Percentiles rank a stretch among this genome's conserved stretches.
phyloP scores from a whole-genome alignment of 148 eudicot species.

The Vaccinium macrocarpon region DNA sequence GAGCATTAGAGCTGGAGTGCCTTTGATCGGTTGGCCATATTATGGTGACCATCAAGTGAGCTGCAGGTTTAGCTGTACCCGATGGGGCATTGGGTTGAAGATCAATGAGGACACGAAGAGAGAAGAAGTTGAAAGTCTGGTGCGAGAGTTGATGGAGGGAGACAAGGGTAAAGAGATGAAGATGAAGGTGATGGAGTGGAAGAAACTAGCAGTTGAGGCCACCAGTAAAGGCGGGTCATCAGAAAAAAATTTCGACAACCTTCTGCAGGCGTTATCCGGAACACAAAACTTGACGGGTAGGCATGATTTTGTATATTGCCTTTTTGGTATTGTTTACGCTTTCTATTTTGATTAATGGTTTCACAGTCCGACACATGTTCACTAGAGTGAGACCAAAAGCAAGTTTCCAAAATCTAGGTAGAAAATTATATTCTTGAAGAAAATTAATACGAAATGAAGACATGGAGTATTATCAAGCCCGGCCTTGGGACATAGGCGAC shows the following conservation, averaged over 20 bases:
- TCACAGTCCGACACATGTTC: too few species aligned
- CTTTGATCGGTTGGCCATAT: constrained; percentile 63
- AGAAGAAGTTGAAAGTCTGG: constrained; percentile 42
- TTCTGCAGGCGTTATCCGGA: constrained; percentile 20
- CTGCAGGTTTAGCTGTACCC: constrained; percentile 40
- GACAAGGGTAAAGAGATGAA: constrained; percentile 48
- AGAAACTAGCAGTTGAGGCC: constrained; percentile 41
- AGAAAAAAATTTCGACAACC: constrained; percentile 27
- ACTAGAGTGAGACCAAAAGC: too few species aligned
- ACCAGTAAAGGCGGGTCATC: constrained; percentile 36
- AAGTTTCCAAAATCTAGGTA: too few species aligned
- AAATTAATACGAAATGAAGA: too few species aligned
- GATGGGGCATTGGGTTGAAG: constrained; percentile 54
- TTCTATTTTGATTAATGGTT: too few species aligned
- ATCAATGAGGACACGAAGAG: constrained; percentile 37
- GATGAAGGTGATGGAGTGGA: constrained; percentile 37
- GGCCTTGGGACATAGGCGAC: too few species aligned
- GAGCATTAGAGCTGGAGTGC: constrained; percentile 43
- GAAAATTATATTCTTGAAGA: too few species aligned
- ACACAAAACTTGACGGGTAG: not conserved
- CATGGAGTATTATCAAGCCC: too few species aligned
- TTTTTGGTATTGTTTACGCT: too few species aligned
- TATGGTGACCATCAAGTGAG: constrained; percentile 53
- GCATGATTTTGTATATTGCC: too few species aligned
- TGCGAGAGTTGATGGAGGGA: constrained; percentile 51